A percentile compares a stretch with the other conserved stretches of the same genome.
Evolutionary conservation across 1,139 yeast species (phyloP).

Genomic region (Yamadazyma oceani): DNA sequence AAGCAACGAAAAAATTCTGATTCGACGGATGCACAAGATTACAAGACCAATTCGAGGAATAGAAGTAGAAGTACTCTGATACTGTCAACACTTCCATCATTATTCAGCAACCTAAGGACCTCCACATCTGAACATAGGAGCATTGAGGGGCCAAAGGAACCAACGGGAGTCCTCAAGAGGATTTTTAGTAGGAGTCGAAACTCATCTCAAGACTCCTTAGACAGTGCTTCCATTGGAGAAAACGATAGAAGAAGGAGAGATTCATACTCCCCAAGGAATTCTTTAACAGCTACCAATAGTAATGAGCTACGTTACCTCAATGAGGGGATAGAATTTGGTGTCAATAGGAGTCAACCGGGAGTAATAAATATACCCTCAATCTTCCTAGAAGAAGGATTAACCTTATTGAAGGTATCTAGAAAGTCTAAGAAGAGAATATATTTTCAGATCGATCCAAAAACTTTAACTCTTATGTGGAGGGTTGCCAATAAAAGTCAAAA

Average conservation of each 20-base stretch:
- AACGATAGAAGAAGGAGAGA: conserved; percentile 5
- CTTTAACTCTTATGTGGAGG: conserved; percentile 51
- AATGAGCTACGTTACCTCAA: conserved; percentile 4
- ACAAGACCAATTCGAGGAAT: conserved; percentile 1
- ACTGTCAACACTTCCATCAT: conserved; percentile 22
- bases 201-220: conserved; percentile 14
- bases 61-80: conserved; percentile 20
- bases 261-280: conserved; percentile 3
- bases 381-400: conserved; percentile 44
- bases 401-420: conserved; percentile 64
- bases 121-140: conserved; percentile 16
- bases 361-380: conserved; percentile 18
- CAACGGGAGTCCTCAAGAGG: conserved; percentile 9
- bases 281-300: conserved; percentile 4
- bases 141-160: conserved; percentile 12
- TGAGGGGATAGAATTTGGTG: conserved; percentile 8
- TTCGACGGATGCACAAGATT: no score
- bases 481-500: conserved; percentile 27
- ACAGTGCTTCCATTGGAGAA: conserved; percentile 1
- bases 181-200: conserved; percentile 11
- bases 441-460: conserved; percentile 32
- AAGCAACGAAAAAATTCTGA: no score
- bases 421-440: conserved; percentile 58
- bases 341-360: conserved; percentile 8
- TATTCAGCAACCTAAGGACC: conserved; percentile 23